Evolutionary conservation across 2,329 filamentous ascomycete species (phyloP), one percentile per base, ranked within the genome.

Genomic region (Penicillium sp.): DNA sequence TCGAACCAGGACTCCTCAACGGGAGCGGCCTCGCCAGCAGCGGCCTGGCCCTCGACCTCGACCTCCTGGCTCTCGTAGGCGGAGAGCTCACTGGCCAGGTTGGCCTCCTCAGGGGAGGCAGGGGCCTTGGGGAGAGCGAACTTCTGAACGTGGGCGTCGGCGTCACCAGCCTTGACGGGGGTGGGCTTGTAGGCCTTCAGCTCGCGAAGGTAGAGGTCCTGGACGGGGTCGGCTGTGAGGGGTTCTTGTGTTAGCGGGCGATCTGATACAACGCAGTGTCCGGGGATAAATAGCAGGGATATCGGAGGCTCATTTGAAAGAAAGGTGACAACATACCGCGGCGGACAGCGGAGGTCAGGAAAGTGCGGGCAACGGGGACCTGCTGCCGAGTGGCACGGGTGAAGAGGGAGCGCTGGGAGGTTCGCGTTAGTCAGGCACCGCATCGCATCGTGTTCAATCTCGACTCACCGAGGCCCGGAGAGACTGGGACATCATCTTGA

Each of bases 151-250:
- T 96, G 89, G 74, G 91, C 92, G 67, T 93, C 88, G 73, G 92
- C 82, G 73, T 97, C 94, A 69, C 86, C 85, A 62, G 91, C 83
- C 84, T 97, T 96, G 80, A 93, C 75, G 65, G 86, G 81, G 53
- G 90, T 82, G 62, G 87, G 81, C 86, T 97, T 97, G 89, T 96
- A 97, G 79, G 87, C 86, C 81, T 93, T 94, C 74, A 99, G 87
- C 80, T 97, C 92, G 77, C 88, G 89, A 68, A 99, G 87, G 84
- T 99, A 99, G 73, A 99, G 86, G 76, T 97, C 93, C 81, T 97
- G 94, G 69, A 99, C 91, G 71, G 96, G 87, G 78, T 99, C 94
- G 86, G 91, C 94, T 97, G 73, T 33, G 62, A 49, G 54, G 43
- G 45, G 46, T 37, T 54, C 48, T 48, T 55, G 42, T 51, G 60